Base-by-base conservation (phyloP, 441 rosid species). In the Monsonia emarginata region DNA sequence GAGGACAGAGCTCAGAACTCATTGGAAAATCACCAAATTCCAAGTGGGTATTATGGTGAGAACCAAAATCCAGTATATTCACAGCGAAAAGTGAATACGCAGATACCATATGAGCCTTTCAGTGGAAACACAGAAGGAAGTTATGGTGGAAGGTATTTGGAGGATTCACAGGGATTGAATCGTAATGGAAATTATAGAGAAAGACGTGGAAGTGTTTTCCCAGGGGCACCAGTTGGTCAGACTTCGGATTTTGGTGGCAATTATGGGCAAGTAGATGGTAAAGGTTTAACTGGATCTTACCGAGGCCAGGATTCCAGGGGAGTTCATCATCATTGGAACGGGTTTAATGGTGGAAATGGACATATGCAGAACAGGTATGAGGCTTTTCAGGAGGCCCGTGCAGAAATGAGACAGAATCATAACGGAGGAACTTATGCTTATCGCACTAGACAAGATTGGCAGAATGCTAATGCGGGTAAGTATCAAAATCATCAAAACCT, bases 121-220 rank as follows among this genome's bases (percentile, higher is more conserved):
- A 24, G 28, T 7, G 59, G 27, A 54, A 22, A 54, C 59, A 10
- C 59, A 9, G 11, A 54, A 1, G 59, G 28, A 54, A 22, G 27
- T 54, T 54, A 9, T 22, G 27, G 59, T 10, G 59, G 28, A 24
- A 24, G 28, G n/a, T 54, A 13, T 24, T 19, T 21, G 25, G 58
- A 50, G 26, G 58, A 50, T 19, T 22, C 58, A 21, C 69, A 22
- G 32, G 50, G 60, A 67, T 46, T 73, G 71, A 81, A 74, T 70
- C 75, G 80, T 78, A 26, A 7, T 40, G 65, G 60, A 72, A 75
- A 73, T 68, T 68, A 63, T 64, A 67, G 72, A 46, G 80, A 65
- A 56, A 65, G 30, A 52, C 61, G 71, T 62, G 48, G 31, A 31
- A 50, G 61, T 63, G 72, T 46, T 16, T 52, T 10, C 34, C 38